phyloP scores from a whole-genome alignment of 768 basidiomycete genomes.

The Auricularia sp. region DNA sequence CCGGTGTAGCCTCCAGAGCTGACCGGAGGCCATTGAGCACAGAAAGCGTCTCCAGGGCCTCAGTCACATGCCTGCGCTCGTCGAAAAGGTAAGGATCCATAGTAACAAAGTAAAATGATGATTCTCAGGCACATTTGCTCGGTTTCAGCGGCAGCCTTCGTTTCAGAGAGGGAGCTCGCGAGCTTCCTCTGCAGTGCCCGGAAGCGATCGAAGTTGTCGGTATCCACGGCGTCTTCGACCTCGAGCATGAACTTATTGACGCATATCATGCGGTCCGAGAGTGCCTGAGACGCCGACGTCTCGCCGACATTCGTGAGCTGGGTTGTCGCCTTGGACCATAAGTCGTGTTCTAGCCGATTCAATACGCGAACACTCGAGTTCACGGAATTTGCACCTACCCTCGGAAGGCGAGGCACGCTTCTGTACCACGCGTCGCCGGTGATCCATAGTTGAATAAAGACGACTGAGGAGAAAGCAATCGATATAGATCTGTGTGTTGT shows the following conservation, averaged over 20 bases:
- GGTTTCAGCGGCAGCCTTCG: not conserved
- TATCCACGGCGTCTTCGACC: not conserved
- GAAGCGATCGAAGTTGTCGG: not conserved
- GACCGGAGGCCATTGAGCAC: not conserved
- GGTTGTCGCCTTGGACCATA: slow-evolving; percentile 59
- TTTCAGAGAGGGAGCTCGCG: not conserved
- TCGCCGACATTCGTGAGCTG: slow-evolving; percentile 39
- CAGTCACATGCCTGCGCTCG: not conserved
- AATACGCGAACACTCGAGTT: slow-evolving; percentile 3
- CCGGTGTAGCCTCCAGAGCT: not conserved
- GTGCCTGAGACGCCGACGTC: not conserved
- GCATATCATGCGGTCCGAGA: not conserved
- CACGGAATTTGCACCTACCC: slow-evolving; percentile 34
- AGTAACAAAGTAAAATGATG: too few relatives aligned
- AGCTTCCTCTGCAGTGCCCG: not conserved
- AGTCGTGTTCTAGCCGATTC: slow-evolving; percentile 49
- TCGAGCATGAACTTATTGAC: not conserved
- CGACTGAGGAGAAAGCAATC: slow-evolving; percentile 9
- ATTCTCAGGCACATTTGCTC: not conserved
- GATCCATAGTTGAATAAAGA: too few relatives aligned
- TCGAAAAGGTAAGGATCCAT: too few relatives aligned
- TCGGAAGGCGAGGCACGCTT: slow-evolving; percentile 64
- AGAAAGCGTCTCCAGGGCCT: not conserved
- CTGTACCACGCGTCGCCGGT: slow-evolving; percentile 51
- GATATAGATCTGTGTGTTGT: slow-evolving; percentile 1